phyloP scores from a whole-genome alignment of 768 basidiomycete genomes.

The Termitomyces sp. region DNA sequence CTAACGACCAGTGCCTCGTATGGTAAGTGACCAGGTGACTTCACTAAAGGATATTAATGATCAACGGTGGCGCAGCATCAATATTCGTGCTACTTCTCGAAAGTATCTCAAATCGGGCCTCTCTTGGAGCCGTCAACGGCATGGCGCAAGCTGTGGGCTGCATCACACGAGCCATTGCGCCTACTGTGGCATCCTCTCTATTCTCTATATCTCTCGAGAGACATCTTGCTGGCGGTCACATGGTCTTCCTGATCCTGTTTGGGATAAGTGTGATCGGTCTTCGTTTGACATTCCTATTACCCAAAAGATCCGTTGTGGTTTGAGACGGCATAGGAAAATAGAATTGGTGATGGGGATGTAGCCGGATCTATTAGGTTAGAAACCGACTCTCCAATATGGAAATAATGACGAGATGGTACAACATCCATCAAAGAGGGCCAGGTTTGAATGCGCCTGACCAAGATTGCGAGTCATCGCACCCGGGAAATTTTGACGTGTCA shows the following conservation, averaged over 20 bases:
- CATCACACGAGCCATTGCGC: conserved; percentile 47
- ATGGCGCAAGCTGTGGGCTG: conserved; percentile 52
- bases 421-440: too few relatives aligned
- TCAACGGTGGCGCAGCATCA: conserved; percentile 33
- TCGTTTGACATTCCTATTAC: conserved; percentile 24
- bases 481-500: too few relatives aligned
- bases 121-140: conserved; percentile 53
- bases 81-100: conserved; percentile 43
- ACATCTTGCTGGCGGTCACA: conserved; percentile 42
- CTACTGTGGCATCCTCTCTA: conserved; percentile 51
- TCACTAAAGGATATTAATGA: neutral
- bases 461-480: too few relatives aligned
- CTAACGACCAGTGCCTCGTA: conserved; percentile 30
- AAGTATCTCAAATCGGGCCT: conserved; percentile 35
- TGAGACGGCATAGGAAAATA: neutral
- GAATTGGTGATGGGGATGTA: neutral
- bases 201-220: conserved; percentile 50
- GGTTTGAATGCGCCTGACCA: too few relatives aligned
- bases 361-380: neutral
- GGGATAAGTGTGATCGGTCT: conserved; percentile 24
- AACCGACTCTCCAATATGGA: neutral
- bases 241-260: conserved; percentile 37
- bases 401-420: too few relatives aligned
- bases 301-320: conserved; percentile 6
- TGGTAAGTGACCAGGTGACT: conserved; percentile 24